These are phyloP conservation scores for Cladosporium sphaerospermum DNA, from an alignment of 2,329 filamentous ascomycete species.

Conservation along the genomic window DNA sequence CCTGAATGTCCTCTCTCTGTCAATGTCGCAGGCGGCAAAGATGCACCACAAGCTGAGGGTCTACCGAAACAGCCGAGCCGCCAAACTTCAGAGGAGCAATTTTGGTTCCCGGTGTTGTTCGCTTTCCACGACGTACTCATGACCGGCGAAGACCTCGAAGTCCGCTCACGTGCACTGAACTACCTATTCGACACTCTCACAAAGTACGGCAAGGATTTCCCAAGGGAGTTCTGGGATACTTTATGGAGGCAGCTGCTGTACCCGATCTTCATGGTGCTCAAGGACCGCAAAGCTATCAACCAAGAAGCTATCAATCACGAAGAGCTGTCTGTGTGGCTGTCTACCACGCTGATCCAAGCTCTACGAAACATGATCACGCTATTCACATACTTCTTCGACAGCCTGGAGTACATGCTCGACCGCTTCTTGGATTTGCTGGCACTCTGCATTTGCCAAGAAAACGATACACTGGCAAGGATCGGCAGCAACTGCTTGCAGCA, in stretches of 20 bases:
- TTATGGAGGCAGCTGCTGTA: conserved; percentile 95
- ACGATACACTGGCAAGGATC: conserved; percentile 95
- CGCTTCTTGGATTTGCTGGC: conserved; percentile 92
- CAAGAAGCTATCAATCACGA: conserved; percentile 91
- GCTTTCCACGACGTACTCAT: conserved; percentile 98
- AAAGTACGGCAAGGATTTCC: conserved; percentile 84
- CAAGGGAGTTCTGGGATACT: conserved; percentile 95
- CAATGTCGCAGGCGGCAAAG: conserved; percentile 42
- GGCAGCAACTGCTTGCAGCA: conserved; percentile 98
- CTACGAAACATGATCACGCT: conserved; percentile 97
- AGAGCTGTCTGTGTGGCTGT: conserved; percentile 96
- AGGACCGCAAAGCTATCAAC: conserved; percentile 86
- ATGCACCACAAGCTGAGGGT: conserved; percentile 43
- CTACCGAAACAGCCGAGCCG: conserved; percentile 60
- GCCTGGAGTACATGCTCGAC: conserved; percentile 95
- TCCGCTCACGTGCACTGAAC: conserved; percentile 78
- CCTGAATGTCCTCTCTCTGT: conserved; percentile 88
- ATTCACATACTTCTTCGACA: conserved; percentile 97
- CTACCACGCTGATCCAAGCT: conserved; percentile 98
- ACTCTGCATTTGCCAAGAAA: conserved; percentile 97
- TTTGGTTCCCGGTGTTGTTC: conserved; percentile 97
- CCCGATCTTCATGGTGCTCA: conserved; percentile 96
- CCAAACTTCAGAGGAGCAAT: conserved; percentile 91
- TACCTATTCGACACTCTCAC: conserved; percentile 96
- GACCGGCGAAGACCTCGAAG: conserved; percentile 97